Evolutionary conservation across 805 yeast genomes (phyloP).

Genomic region (Diddensiella caesifluorescens): DNA sequence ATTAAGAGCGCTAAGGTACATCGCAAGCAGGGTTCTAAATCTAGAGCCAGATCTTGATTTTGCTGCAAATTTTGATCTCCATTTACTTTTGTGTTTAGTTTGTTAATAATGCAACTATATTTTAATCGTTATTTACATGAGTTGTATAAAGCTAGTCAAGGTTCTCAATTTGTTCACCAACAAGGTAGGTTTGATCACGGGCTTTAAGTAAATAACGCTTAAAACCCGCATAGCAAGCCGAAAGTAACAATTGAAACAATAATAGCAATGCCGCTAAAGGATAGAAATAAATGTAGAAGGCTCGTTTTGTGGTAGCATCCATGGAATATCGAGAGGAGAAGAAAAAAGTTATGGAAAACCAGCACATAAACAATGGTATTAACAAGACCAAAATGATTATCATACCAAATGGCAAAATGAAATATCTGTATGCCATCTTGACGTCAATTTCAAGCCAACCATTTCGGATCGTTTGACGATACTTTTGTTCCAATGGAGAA

Average conservation of each 20-base stretch:
- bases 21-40: no score
- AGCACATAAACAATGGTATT: conserved; percentile 4
- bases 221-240: conserved; percentile 5
- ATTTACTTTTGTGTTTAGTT: not conserved
- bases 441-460: conserved; percentile 16
- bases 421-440: conserved; percentile 1
- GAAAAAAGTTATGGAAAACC: conserved; percentile 5
- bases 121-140: conserved; percentile 3
- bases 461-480: conserved; percentile 13
- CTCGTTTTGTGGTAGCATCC: conserved; percentile 1
- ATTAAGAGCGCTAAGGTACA: conserved; percentile 2
- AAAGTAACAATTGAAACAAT: conserved; percentile 6
- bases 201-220: conserved; percentile 19
- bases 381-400: not conserved
- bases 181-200: conserved; percentile 31
- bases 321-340: not conserved
- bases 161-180: conserved; percentile 33
- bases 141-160: conserved; percentile 12
- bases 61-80: not conserved
- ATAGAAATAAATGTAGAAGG: conserved; percentile 14
- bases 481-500: conserved; percentile 11
- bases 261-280: not conserved
- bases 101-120: not conserved
- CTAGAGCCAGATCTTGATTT: not conserved
- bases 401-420: conserved; percentile 4